Evolutionary conservation across 331 rosid species (phyloP), one percentile per base, ranked within the genome.

Genomic region (Acacia concinna): DNA sequence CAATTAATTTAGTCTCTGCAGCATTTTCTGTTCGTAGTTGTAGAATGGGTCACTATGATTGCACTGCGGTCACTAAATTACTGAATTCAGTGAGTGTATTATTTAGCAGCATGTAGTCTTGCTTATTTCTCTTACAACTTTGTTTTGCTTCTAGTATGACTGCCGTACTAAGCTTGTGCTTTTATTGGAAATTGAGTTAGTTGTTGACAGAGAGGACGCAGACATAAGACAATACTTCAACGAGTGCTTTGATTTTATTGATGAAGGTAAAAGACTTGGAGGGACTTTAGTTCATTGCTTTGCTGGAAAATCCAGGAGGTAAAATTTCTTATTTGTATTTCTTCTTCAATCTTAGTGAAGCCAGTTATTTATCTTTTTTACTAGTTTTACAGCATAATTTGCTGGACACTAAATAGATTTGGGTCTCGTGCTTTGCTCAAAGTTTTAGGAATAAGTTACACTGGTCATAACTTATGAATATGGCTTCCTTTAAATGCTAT

Each of bases 251-350:
- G 59, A 85, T 76, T 95, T 86, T 75, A 91, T 95, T 56, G 89
- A 91, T 5, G 98, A 86, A 79, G 91, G 92, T 71, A 93, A 88
- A 86, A 84, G 85, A 63, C 78, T 74, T 7, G 94, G 97, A 68
- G 82, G 85, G 25, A 96, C 93, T 69, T 78, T 95, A 79, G 89
- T 95, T 85, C 98, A 93, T 81, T 95, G 98, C 84, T 84, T 86
- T 75, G 93, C 89, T 66, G 99, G 99, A 86, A 86, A 49, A 84
- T 95, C 99, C 73, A 89, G 98, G 86, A 95, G 99, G 99, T 95
- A 77, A 65, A 23, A 43, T 79, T 86, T 76, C 74, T 49, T 64
- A 52, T 21, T 52, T 51, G 38, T 40, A 64, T 71, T 51, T 64
- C 28, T 20, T 11, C 27, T 79, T 46, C 47, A 49, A 68, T 44